Conservation (phyloP, 352 stramenopile genomes). For the Phytophthora ohioensis region DNA sequence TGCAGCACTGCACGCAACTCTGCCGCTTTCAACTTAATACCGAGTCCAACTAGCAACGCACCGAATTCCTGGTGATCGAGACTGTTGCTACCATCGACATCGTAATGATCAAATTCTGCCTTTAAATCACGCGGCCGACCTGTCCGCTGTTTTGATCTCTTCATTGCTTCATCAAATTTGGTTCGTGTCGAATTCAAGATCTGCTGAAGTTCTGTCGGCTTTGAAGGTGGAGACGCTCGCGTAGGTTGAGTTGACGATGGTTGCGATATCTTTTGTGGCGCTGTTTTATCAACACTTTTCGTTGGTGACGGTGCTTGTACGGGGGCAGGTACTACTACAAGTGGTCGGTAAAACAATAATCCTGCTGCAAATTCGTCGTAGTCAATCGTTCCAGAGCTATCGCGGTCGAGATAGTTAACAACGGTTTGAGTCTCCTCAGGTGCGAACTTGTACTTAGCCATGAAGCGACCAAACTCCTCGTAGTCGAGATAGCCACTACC, state of each 20-base stretch:
- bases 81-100: constrained; percentile 52
- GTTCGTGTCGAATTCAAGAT: constrained; percentile 33
- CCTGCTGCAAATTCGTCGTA: constrained; percentile 79
- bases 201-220: constrained; percentile 30
- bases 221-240: constrained; percentile 2
- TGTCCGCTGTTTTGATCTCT: constrained; percentile 33
- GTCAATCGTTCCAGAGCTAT: constrained; percentile 72
- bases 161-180: constrained; percentile 40
- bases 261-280: not conserved
- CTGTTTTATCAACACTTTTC: constrained; percentile 19
- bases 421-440: constrained; percentile 49
- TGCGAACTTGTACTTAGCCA: constrained; percentile 67
- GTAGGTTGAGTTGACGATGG: constrained; percentile 7
- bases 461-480: constrained; percentile 74
- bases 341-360: constrained; percentile 70
- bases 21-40: constrained; percentile 58
- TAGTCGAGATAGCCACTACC: constrained; percentile 70
- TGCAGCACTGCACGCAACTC: constrained; percentile 52
- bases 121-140: constrained; percentile 29
- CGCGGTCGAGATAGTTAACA: constrained; percentile 65
- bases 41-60: constrained; percentile 60
- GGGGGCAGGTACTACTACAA: constrained; percentile 7
- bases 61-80: constrained; percentile 74
- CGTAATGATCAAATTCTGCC: constrained; percentile 59
- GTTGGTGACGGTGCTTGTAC: not conserved